Evolutionary conservation across 192 early-diverging fungal genomes (phyloP), one percentile per base, ranked within the genome.

Genomic region (Coemansia sp.): DNA sequence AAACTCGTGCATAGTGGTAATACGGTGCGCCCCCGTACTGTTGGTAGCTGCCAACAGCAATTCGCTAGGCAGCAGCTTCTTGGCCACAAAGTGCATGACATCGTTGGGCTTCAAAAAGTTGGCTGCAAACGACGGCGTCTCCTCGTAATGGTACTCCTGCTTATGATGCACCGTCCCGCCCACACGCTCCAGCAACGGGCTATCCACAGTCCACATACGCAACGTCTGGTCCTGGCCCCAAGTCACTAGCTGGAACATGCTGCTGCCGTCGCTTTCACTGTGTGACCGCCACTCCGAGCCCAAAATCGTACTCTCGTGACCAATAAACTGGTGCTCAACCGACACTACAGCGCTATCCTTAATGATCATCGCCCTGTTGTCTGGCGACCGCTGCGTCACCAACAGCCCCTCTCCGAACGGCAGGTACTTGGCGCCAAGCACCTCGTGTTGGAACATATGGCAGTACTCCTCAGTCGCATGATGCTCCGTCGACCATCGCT

Each of bases 151-250:
- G 16, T 39, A 33, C 34, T 34, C 15, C 16, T 20, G 7, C 31
- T 43, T 55, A 24, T 27, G 9, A 24, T 43, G 49, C 31, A 12
- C 24, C 12, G 57, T 12, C 53, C 64, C 64, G 34, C 74, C 80
- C 0, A 73, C 62, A 1, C 71, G 33, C 36, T 74, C 74, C 11
- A 76, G 46, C 13, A 65, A 39, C 29, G 27, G 20, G 20, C 64
- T 49, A 53, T 66, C 63, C 11, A 70, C 44, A 38, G 72, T 39
- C 83, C 83, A 85, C 68, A 76, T 61, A 22, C 83, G 78, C 72
- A 85, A 44, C 27, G 80, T 69, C 67, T 69, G 75, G 64, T 85
- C 83, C 27, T 52, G 52, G n/a, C 69, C 72, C 83, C 83, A 85
- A 38, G 83, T 80, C 8, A 85, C 75, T 4, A 85, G 71, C 72